Base-by-base conservation (phyloP, 1,139 yeast species). In the Kluyveromyces sp. region DNA sequence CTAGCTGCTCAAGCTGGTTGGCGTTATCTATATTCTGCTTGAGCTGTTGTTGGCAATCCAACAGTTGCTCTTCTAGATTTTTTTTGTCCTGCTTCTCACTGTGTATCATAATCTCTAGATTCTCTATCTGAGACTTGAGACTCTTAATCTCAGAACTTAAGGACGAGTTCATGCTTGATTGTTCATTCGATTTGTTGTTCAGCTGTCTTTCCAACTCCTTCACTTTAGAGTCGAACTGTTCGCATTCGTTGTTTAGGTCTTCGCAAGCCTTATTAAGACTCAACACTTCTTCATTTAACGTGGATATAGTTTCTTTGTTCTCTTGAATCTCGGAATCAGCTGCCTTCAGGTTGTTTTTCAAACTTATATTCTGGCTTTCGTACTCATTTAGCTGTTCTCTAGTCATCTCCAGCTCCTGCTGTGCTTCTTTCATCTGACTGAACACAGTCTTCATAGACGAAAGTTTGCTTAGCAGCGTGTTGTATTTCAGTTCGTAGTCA, bases 371-470 rank as follows among this genome's bases (percentile, higher is more conserved):
- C 51, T 61, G 67, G 47, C 60, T 49, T 50, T 67, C 65, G 49
- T 65, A 66, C 38, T 65, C 68, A 12, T 50, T 49, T 11, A 69
- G 45, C 44, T 65, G 66, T 17, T 69, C 77, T 52, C 77, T 78
- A 0, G 80, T 68, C 34, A 68, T 69, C 41, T 80, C 83, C 33
- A 88, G 68, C 52, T 87, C 94, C 8, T 71, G 71, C 51, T 92
- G 83, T 0, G 94, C 72, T 48, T 78, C 80, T 57, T 83, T 83
- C 87, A 83, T 81, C 53, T 83, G 82, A 45, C 73, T 74, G 60
- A 84, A 83, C 2, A 83, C 74, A 0, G 83, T 68, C 57, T 85
- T 87, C 85, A 92, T 87, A 2, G 85, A 78, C 1, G 94, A 77
- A 28, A 92, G 69, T 58, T 85, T 77, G 50, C 80, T 82, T 46